Base-by-base conservation (phyloP, 108 stramenopile genomes). In the Mayamaea pseudoterrestris region DNA sequence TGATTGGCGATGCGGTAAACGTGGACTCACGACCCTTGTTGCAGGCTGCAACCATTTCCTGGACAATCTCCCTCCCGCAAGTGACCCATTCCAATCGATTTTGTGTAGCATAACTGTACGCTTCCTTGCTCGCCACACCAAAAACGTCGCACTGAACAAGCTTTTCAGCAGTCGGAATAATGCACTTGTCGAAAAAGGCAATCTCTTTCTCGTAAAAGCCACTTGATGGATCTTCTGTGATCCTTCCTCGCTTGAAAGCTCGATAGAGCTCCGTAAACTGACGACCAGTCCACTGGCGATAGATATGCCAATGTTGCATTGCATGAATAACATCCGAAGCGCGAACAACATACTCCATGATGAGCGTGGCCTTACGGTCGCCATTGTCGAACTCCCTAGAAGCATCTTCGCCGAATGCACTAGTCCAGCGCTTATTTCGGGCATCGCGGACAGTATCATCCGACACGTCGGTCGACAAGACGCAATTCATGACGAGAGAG, bases 381-480 rank as follows among this genome's bases (percentile, higher is more conserved):
- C 11, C 32, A 42, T n/a, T 18, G 8, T 42, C 41, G 14, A 16
- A 8, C 14, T 11, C 17, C 7, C 7, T 16, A 8, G 41, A 11
- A n/a, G n/a, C n/a, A 17, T 42, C 41, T 16, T 42, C 41, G 17
- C 41, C 52, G 28, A 53, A 53, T 6, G 52, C 52, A 9, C 22
- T 41, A 41, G n/a, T 24, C 52, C 52, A 53, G 4, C 52, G 52
- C n/a, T 42, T 25, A 11, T 53, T 53, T 4, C 52, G 52, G 18
- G 26, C 9, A 8, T 13, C 24, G 16, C 27, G 16, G 25, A 53
- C 16, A 16, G 64, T 58, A 41, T 69, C 59, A 43, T 66, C 65
- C 5, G 57, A 53, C 22, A 71, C 63, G 43, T 71, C 69, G 9
- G 69, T 71, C 12, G 60, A 65, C 64, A 71, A 63, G 50, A 71